A percentile compares a stretch with the other conserved stretches of the same genome.
phyloP scores from a whole-genome alignment of 208 protist species.

The Wallacemonas sp. region DNA sequence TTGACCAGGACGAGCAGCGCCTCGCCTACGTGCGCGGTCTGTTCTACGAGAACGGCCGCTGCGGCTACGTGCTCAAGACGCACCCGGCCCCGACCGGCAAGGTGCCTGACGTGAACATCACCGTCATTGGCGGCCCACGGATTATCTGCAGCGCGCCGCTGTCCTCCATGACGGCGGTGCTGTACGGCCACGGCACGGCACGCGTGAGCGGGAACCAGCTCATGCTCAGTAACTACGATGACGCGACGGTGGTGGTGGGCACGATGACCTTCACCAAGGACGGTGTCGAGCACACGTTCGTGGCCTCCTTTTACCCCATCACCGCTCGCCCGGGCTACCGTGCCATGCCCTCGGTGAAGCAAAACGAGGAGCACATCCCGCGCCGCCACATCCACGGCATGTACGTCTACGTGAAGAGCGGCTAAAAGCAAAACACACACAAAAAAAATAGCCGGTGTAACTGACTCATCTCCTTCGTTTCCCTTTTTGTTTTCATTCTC shows the following conservation, averaged over 20 bases:
- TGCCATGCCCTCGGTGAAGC: conserved; percentile 56
- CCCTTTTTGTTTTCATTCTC: conserved; percentile 14
- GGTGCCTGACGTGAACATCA: conserved; percentile 48
- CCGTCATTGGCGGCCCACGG: conserved; percentile 75
- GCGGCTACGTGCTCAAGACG: conserved; percentile 84
- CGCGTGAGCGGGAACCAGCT: conserved; percentile 58
- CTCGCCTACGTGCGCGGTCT: conserved; percentile 66
- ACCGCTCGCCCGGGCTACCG: conserved; percentile 74
- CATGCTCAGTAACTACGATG: conserved; percentile 67
- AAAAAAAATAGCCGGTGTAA: neutral
- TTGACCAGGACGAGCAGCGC: conserved; percentile 48
- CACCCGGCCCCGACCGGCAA: conserved; percentile 45
- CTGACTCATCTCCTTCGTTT: conserved; percentile 7
- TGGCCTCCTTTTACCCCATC: conserved; percentile 63
- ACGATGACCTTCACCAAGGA: conserved; percentile 76
- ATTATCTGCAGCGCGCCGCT: conserved; percentile 55
- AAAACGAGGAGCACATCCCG: conserved; percentile 39
- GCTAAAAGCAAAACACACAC: conserved; percentile 3
- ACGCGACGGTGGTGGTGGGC: conserved; percentile 66
- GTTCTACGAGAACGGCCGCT: conserved; percentile 83
- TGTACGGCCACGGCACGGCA: conserved; percentile 62
- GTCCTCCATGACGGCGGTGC: conserved; percentile 32
- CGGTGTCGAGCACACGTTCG: conserved; percentile 56
- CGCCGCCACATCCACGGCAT: conserved; percentile 54
- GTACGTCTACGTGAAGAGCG: conserved; percentile 66